Evolutionary conservation across 768 basidiomycete species (phyloP).

Genomic region (Paxillus ammoniavirescens): DNA sequence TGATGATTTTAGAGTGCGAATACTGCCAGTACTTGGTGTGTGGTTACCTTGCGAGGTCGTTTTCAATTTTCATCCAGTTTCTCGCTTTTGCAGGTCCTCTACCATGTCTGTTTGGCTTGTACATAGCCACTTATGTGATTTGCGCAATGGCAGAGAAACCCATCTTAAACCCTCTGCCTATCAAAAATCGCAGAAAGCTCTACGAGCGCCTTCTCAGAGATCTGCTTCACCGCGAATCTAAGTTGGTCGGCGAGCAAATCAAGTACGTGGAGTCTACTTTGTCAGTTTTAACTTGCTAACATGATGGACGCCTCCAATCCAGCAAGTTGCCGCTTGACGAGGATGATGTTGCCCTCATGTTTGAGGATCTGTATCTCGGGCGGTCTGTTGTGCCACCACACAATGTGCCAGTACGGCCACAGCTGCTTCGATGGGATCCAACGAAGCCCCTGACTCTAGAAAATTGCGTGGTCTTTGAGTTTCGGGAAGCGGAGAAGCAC

Average conservation of each 20-base stretch:
- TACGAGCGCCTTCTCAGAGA: slow-evolving; percentile 80
- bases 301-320: neutral
- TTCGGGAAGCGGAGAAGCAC: slow-evolving; percentile 71
- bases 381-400: slow-evolving; percentile 80
- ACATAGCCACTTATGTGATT: slow-evolving; percentile 85
- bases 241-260: slow-evolving; percentile 55
- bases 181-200: slow-evolving; percentile 81
- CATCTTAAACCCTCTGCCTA: slow-evolving; percentile 77
- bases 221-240: slow-evolving; percentile 71
- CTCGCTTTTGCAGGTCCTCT: slow-evolving; percentile 45
- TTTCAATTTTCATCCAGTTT: neutral
- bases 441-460: slow-evolving; percentile 59
- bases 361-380: slow-evolving; percentile 84
- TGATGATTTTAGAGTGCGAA: slow-evolving; percentile 91
- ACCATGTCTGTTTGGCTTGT: slow-evolving; percentile 88
- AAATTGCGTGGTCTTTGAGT: slow-evolving; percentile 85
- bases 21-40: slow-evolving; percentile 85
- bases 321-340: slow-evolving; percentile 80
- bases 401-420: slow-evolving; percentile 67
- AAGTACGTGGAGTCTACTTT: slow-evolving; percentile 45
- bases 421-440: slow-evolving; percentile 81
- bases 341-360: slow-evolving; percentile 79
- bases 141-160: slow-evolving; percentile 85
- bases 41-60: neutral
- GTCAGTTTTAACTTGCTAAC: neutral